Conservation (phyloP, 2,329 filamentous ascomycete genomes). For the Exserohilum turcica region DNA sequence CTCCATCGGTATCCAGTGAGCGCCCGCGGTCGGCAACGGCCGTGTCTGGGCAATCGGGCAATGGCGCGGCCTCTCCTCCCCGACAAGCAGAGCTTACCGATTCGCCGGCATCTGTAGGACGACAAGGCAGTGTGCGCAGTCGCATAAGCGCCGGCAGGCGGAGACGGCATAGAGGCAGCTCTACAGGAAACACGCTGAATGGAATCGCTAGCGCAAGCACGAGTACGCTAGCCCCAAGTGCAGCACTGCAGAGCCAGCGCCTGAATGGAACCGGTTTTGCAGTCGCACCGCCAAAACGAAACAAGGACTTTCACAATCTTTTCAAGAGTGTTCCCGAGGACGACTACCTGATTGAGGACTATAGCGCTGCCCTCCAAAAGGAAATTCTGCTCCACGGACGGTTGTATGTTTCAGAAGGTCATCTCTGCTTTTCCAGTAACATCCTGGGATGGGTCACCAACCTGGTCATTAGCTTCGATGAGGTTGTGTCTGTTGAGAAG, state of each 20-base stretch:
- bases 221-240: conserved; percentile 69
- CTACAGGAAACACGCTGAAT: conserved; percentile 71
- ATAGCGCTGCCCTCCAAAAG: conserved; percentile 92
- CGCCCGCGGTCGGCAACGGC: conserved; percentile 49
- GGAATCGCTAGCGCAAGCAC: conserved; percentile 74
- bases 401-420: conserved; percentile 94
- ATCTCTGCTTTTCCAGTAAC: conserved; percentile 98
- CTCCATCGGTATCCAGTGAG: conserved; percentile 36
- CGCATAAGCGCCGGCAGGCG: conserved; percentile 58
- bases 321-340: conserved; percentile 98
- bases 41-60: conserved; percentile 37
- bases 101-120: conserved; percentile 60
- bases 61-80: conserved; percentile 55
- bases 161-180: conserved; percentile 82
- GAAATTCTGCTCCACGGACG: conserved; percentile 94
- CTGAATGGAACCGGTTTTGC: conserved; percentile 95
- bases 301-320: conserved; percentile 88
- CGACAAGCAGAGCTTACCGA: conserved; percentile 70
- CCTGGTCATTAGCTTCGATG: conserved; percentile 96
- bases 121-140: conserved; percentile 58
- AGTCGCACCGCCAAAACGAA: conserved; percentile 93
- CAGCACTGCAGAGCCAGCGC: conserved; percentile 67
- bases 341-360: conserved; percentile 97
- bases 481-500: conserved; percentile 96
- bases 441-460: conserved; percentile 98